A percentile compares a stretch with the other conserved stretches of the same genome.
These are phyloP conservation scores for Tetrahymena malaccensis DNA, from an alignment of 73 alveolate genomes.

Conservation along the genomic window DNA sequence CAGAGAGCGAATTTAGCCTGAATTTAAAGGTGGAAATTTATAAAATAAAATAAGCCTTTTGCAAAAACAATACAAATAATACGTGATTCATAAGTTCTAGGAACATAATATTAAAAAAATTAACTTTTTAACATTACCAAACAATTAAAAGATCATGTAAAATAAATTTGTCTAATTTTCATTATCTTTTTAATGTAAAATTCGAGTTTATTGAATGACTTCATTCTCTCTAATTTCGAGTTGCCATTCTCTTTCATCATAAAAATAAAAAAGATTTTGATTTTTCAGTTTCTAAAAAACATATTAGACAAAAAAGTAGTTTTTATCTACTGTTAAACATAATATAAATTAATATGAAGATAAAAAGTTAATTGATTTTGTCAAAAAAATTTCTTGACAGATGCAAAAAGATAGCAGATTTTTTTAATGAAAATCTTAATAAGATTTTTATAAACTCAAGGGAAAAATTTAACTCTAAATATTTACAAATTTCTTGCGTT, in stretches of 20 bases:
- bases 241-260: background rate
- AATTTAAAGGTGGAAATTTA: background rate
- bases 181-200: no score
- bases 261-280: no score
- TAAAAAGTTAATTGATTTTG: background rate
- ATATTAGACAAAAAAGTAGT: background rate
- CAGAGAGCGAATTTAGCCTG: background rate
- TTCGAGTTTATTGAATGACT: background rate
- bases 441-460: background rate
- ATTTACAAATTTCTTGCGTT: no score
- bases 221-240: background rate
- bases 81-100: no score
- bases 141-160: no score
- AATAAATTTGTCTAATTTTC: no score
- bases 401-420: background rate
- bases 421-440: background rate
- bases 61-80: no score
- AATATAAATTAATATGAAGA: background rate
- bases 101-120: no score
- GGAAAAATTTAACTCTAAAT: no score
- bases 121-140: no score
- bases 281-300: no score
- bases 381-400: background rate
- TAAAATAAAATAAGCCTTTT: no score
- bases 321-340: background rate